Percentiles rank a stretch among this genome's conserved stretches.
These are phyloP conservation scores for Ilex asprella DNA, from an alignment of 257 asterid genomes.

Conservation along the genomic window DNA sequence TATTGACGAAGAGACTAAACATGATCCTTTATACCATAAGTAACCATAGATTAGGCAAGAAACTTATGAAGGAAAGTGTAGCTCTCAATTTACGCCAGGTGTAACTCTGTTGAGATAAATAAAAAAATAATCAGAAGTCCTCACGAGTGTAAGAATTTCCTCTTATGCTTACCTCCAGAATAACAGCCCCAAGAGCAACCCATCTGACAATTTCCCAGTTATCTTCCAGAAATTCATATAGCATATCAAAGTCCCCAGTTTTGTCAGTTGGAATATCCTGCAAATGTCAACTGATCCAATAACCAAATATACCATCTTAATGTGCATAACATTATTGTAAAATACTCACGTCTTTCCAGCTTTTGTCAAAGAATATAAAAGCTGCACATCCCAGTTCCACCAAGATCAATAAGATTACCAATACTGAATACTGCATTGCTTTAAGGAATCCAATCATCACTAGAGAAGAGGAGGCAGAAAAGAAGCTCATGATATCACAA, in stretches of 20 bases:
- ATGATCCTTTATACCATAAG: too few relatives aligned
- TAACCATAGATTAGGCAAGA: too few relatives aligned
- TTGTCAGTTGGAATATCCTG: slow-evolving; percentile 69
- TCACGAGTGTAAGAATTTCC: neutral
- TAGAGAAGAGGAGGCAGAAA: neutral
- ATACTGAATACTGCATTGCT: slow-evolving; percentile 55
- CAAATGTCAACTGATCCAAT: slow-evolving; percentile 7
- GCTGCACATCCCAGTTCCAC: slow-evolving; percentile 77
- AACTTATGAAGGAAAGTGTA: too few relatives aligned
- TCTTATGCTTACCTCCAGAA: slow-evolving; percentile 42
- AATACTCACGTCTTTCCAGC: slow-evolving; percentile 78
- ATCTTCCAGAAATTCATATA: slow-evolving; percentile 56
- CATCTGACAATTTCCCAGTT: slow-evolving; percentile 76
- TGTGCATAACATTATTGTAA: slow-evolving; percentile 7
- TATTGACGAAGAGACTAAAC: too few relatives aligned
- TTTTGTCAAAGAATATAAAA: slow-evolving; percentile 83
- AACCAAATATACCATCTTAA: neutral
- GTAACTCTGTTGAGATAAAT: too few relatives aligned
- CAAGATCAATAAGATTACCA: slow-evolving; percentile 77
- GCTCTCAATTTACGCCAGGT: too few relatives aligned
- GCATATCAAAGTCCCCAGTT: slow-evolving; percentile 53
- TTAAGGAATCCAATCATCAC: slow-evolving; percentile 57
- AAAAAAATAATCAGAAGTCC: too few relatives aligned
- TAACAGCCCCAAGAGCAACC: slow-evolving; percentile 75
- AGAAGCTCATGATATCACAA: neutral